Evolutionary conservation across 2,329 filamentous ascomycete genomes (phyloP).

Genomic region (Penicillium italicum): DNA sequence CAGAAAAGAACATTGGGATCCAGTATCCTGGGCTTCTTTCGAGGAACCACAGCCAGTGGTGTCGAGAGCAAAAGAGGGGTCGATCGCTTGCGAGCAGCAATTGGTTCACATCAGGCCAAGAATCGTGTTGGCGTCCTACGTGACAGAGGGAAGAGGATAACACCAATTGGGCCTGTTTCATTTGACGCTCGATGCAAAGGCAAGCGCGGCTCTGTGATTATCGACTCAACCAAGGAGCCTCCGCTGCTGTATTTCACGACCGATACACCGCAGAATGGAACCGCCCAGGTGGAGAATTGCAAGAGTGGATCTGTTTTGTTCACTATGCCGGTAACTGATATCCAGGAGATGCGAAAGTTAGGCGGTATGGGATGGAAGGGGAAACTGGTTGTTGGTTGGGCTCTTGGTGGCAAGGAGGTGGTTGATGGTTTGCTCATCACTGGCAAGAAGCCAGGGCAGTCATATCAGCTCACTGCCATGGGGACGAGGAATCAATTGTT

Average conservation of each 20-base stretch:
- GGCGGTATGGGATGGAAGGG: conserved; percentile 81
- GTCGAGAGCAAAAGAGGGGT: conserved; percentile 69
- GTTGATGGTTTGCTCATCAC: conserved; percentile 69
- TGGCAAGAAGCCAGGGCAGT: conserved; percentile 50
- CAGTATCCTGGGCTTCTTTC: conserved; percentile 62
- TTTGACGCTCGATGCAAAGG: conserved; percentile 69
- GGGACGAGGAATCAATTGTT: conserved; percentile 72
- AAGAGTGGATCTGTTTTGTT: conserved; percentile 58
- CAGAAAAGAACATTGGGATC: conserved; percentile 40
- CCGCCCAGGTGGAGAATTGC: conserved; percentile 47
- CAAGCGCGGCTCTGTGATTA: conserved; percentile 66
- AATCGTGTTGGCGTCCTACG: conserved; percentile 69
- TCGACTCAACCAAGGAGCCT: conserved; percentile 42
- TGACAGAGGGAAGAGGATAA: conserved; percentile 36
- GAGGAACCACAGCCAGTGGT: conserved; percentile 64
- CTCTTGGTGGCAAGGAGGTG: conserved; percentile 64
- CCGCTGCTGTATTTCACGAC: conserved; percentile 57
- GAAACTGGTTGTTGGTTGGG: conserved; percentile 78
- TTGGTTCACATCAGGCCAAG: conserved; percentile 59
- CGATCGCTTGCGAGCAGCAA: conserved; percentile 65
- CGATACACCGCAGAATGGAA: conserved; percentile 37
- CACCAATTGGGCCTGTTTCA: conserved; percentile 62
- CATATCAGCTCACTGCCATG: conserved; percentile 66
- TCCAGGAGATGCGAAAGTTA: conserved; percentile 70
- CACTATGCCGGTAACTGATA: conserved; percentile 66